Evolutionary conservation across 2,329 filamentous ascomycete species (phyloP), one percentile per base, ranked within the genome.

Genomic region (Immersiporthe knoxdaviesiana): DNA sequence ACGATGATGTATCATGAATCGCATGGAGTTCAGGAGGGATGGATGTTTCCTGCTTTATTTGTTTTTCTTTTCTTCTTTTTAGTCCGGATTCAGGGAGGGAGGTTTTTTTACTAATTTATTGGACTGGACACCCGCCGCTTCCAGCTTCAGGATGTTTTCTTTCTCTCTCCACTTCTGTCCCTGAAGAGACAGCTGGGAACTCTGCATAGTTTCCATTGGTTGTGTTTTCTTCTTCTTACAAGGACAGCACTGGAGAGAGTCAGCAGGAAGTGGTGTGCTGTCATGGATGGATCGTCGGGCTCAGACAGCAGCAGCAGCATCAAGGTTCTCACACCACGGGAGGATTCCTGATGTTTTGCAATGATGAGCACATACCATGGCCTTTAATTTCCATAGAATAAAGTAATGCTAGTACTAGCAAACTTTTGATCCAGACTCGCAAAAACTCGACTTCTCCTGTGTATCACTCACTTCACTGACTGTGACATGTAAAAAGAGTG

Each of bases 1-100:
- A 70, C 30, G 60, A 67, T 69, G 47, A 71, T 50, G 64, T 56
- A 67, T 71, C 67, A 71, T 69, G 70, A 71, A 59, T 35, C 56
- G 65, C 70, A 69, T 27, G 70, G 70, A 69, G 70, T 71, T 69
- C 35, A 58, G 66, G 67, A 39, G 64, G 52, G 14, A 11, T 21
- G 39, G 10, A 18, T 54, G 54, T 39, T 39, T 24, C 62, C 62
- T 63, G 59, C 37, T 41, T 66, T 30, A 30, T 60, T 21, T 47
- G 21, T n/a, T 63, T n/a, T n/a, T n/a, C n/a, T n/a, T n/a, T n/a
- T n/a, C n/a, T n/a, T n/a, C n/a, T n/a, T n/a, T 39, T 24, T 56
- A 47, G 60, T 50, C 14, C 47, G 68, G 37, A 32, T 50, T 32
- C 27, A 14, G 35, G 4, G n/a, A 8, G 35, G 58, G 12, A 65